Base-by-base conservation (phyloP, 2,329 filamentous ascomycete genomes). In the Alternaria brassicicola region DNA sequence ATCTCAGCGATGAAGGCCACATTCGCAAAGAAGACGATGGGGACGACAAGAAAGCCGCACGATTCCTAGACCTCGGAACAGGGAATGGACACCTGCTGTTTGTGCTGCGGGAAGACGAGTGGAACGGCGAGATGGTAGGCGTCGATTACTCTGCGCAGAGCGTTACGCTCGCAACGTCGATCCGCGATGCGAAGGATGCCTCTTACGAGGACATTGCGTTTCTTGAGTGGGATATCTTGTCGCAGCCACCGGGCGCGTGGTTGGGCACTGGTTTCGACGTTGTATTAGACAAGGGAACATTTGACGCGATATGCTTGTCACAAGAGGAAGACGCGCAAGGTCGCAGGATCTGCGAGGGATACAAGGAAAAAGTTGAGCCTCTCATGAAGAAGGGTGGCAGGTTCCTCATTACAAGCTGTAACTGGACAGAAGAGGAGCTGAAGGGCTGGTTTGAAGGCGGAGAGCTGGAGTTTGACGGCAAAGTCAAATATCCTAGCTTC, bases 241-340 rank as follows among this genome's bases (percentile, higher is more conserved):
- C 66, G 10, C 74, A 81, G 36, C 47, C 39, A 21, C 66, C 77
- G 3, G 77, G 76, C 1, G 47, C 85, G 49, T 92, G 89, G 88
- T 79, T 93, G 4, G 67, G 67, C 0, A 75, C 76, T 0, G 90
- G 90, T 1, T 98, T 93, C 80, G 93, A 98, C 77, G 87, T 97
- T 0, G 89, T 97, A 0, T 85, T 97, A n/a, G 95, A 99, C 79
- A 99, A 99, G 80, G 95, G 95, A 42, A 99, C 95, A 0, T 99
- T 98, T 76, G 95, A 99, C 81, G 95, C 95, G 10, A 90, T 99
- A 31, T 93, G 88, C 48, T 81, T 98, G n/a, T 86, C 84, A 52
- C 82, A 83, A 55, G 86, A 88, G 64, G 73, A 68, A n/a, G 78
- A 79, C 51, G 72, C 64, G 12, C 74, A 76, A 13, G 88, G 85